Percentiles rank a stretch among this genome's conserved stretches.
phyloP scores from a whole-genome alignment of 208 protist species.

The Crithidia sp. region DNA sequence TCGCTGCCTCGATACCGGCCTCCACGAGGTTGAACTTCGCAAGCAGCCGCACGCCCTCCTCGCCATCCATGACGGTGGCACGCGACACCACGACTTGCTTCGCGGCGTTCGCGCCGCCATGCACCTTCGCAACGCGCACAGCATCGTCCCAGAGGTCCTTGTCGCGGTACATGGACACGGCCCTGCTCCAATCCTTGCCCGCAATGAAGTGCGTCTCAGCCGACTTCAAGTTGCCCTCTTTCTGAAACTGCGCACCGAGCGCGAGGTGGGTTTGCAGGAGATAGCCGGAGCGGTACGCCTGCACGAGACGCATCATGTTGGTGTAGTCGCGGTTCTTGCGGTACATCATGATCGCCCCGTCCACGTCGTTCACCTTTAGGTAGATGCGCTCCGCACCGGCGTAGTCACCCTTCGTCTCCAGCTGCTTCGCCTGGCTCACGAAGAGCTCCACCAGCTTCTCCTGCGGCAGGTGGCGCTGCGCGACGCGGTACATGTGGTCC shows the following conservation, averaged over 20 bases:
- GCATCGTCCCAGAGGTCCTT: constrained; percentile 97
- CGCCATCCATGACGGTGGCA: constrained; percentile 92
- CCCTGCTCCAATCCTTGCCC: constrained; percentile 95
- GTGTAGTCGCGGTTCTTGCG: constrained; percentile 91
- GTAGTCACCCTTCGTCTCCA: constrained; percentile 95
- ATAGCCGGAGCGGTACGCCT: constrained; percentile 92
- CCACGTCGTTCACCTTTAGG: constrained; percentile 95
- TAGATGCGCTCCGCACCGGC: constrained; percentile 96
- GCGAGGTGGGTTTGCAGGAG: constrained; percentile 95
- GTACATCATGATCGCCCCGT: constrained; percentile 98
- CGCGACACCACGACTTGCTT: constrained; percentile 95
- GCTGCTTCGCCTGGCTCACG: constrained; percentile 92
- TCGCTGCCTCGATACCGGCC: constrained; percentile 94
- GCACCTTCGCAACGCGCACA: constrained; percentile 96
- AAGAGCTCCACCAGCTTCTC: constrained; percentile 93
- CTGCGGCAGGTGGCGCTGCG: constrained; percentile 90
- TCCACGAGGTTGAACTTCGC: constrained; percentile 95
- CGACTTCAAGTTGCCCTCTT: constrained; percentile 92
- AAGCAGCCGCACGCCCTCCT: constrained; percentile 95
- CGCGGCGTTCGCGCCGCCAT: constrained; percentile 92
- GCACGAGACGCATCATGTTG: constrained; percentile 95
- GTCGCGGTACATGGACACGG: constrained; percentile 98
- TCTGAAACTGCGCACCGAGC: constrained; percentile 95
- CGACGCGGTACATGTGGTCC: constrained; percentile 95
- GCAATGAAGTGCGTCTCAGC: constrained; percentile 96